Evolutionary conservation across 768 basidiomycete genomes (phyloP).

Genomic region (Pseudohyphozyma bogoriensis): DNA sequence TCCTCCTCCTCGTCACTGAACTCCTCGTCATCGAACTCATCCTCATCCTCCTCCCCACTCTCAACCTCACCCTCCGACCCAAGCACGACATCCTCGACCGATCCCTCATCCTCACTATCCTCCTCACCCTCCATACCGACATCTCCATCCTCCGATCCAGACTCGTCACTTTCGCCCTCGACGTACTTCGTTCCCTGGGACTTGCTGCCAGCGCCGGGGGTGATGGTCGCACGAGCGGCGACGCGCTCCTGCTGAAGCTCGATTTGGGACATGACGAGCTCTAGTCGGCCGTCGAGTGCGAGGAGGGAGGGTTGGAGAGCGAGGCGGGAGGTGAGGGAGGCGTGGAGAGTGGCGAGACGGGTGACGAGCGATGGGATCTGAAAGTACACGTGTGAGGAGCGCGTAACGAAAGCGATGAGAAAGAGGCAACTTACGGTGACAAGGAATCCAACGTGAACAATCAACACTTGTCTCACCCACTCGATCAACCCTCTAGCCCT

Average conservation of each 20-base stretch:
- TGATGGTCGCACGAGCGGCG: slow-evolving; percentile 14
- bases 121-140: slow-evolving; percentile 50
- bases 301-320: slow-evolving; percentile 74
- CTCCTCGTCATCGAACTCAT: slow-evolving; percentile 36
- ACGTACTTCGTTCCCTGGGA: slow-evolving; percentile 51
- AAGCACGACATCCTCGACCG: slow-evolving; percentile 51
- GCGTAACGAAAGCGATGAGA: neutral
- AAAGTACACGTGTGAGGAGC: slow-evolving; percentile 21
- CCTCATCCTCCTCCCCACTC: slow-evolving; percentile 33
- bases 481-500: slow-evolving; percentile 62
- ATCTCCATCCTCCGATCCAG: slow-evolving; percentile 52
- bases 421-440: slow-evolving; percentile 65
- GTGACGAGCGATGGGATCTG: slow-evolving; percentile 89
- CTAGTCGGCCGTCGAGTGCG: slow-evolving; percentile 76
- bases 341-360: slow-evolving; percentile 72
- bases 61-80: slow-evolving; percentile 43
- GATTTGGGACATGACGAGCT: slow-evolving; percentile 88
- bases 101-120: slow-evolving; percentile 57
- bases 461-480: slow-evolving; percentile 73
- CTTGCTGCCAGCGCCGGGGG: slow-evolving; percentile 19
- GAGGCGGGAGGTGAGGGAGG: slow-evolving; percentile 66
- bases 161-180: slow-evolving; percentile 62
- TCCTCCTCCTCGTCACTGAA: slow-evolving; percentile 33
- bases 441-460: slow-evolving; percentile 78
- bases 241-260: slow-evolving; percentile 60